Evolutionary conservation across 805 yeast genomes (phyloP), one percentile per base, ranked within the genome.

Genomic region (Tetrapisispora taiwanensis): DNA sequence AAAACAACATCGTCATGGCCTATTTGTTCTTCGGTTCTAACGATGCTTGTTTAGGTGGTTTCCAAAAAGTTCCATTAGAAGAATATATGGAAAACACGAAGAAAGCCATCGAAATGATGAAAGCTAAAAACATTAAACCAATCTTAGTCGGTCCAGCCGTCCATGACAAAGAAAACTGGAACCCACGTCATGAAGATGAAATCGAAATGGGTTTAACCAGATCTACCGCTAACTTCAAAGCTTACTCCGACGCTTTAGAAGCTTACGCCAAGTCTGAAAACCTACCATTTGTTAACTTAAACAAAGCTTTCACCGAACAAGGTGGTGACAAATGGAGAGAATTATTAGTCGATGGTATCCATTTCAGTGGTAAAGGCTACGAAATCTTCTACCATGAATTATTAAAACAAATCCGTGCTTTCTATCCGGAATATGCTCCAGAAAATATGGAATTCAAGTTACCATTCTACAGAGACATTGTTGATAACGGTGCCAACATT

Each of bases 11-110:
- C 41, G 63, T 50, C 2, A 50, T 71, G 14, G 68, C 78, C 46
- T 75, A 78, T 10, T 64, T 86, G 2, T 87, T 83, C 57, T 77
- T 85, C 52, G 96, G 96, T 5, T 75, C 95, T 12, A 88, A 88
- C 55, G 97, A 88, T 59, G 71, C 82, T 0, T 70, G 75, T 3
- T 50, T 65, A 7, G 67, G 57, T 0, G 72, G 71, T 4, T 54
- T 58, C 5, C 78, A 74, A 49, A 63, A 63, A 19, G 84, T 85
- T 13, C 74, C 76, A 1, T 17, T 81, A 4, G 72, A 61, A 0
- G 64, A 71, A 45, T 84, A 63, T 56, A 45, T 60, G 22, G 62
- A 57, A 14, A 87, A 87, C 54, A 65, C 74, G 48, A 53, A 51
- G 22, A 43, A 48, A 10, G 50, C 84, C 52, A 65, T 78, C 14